phyloP scores from a whole-genome alignment of 2,329 filamentous ascomycete genomes.

The Penicillium palitans region DNA sequence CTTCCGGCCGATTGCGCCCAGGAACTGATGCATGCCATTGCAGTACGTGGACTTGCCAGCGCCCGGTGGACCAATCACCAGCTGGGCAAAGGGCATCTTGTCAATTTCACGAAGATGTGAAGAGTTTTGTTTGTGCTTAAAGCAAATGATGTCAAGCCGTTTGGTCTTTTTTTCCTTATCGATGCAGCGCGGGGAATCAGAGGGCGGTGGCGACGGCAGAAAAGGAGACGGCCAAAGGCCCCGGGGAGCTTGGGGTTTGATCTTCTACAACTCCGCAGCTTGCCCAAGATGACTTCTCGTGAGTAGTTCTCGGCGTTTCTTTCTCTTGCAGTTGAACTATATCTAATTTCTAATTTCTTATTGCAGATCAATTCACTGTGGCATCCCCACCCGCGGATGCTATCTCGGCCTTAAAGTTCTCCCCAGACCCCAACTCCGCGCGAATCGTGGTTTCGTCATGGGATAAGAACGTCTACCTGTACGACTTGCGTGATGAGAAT shows the following conservation, averaged over 20 bases:
- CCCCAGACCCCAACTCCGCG: constrained; percentile 69
- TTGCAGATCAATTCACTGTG: constrained; percentile 73
- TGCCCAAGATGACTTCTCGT: constrained; percentile 46
- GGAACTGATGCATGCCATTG: constrained; percentile 98
- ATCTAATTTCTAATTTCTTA: not conserved
- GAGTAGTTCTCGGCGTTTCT: constrained; percentile 22
- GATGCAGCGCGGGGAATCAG: constrained; percentile 25
- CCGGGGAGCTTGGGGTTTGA: constrained; percentile 26
- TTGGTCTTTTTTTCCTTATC: constrained; percentile 24
- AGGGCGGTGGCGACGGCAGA: constrained; percentile 37
- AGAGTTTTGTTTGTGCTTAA: not conserved
- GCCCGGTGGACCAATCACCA: constrained; percentile 91
- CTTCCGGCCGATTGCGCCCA: constrained; percentile 90
- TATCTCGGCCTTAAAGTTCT: constrained; percentile 83
- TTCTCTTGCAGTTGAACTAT: not conserved
- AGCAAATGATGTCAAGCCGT: constrained; percentile 3
- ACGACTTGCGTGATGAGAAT: constrained; percentile 66
- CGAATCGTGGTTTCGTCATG: constrained; percentile 89
- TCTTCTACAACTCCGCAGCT: constrained; percentile 18
- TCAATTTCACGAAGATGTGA: constrained; percentile 1
- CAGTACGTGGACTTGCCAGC: constrained; percentile 97
- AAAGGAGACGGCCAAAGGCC: constrained; percentile 26
- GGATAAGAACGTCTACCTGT: constrained; percentile 89
- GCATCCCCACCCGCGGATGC: constrained; percentile 79
- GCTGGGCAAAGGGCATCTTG: constrained; percentile 64